phyloP scores from a whole-genome alignment of 495 filamentous ascomycete genomes.

The Tuber melanosporum region DNA sequence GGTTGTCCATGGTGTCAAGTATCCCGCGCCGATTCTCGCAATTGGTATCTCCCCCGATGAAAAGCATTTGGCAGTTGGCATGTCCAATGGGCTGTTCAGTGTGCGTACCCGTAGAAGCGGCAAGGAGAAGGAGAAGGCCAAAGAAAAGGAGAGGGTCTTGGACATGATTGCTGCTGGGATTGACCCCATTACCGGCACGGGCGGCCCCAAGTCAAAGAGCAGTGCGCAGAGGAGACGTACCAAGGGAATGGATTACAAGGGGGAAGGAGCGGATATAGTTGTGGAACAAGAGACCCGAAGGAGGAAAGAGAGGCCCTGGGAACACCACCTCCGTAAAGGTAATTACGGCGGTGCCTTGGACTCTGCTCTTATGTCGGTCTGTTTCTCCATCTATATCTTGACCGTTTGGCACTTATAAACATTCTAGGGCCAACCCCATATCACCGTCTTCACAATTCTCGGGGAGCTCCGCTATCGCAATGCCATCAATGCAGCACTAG shows the following conservation, averaged over 20 bases:
- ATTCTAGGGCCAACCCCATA: conserved; percentile 49
- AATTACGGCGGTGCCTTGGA: conserved; percentile 73
- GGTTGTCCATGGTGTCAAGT: conserved; percentile 84
- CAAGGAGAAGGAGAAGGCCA: conserved; percentile 61
- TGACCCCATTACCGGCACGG: conserved; percentile 59
- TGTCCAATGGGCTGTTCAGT: conserved; percentile 83
- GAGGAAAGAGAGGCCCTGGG: conserved; percentile 68
- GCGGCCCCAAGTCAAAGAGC: conserved; percentile 62
- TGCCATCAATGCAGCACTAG: conserved; percentile 72
- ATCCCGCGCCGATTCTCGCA: conserved; percentile 79
- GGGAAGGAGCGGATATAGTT: conserved; percentile 79
- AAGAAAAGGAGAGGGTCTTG: conserved; percentile 68
- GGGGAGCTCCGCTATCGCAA: conserved; percentile 80
- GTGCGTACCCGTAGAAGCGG: conserved; percentile 80
- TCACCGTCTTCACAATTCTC: conserved; percentile 65
- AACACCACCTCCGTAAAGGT: conserved; percentile 68
- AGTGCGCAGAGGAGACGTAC: conserved; percentile 61
- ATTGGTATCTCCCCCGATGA: conserved; percentile 70
- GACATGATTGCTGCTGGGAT: conserved; percentile 82
- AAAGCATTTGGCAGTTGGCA: conserved; percentile 85
- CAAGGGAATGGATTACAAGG: conserved; percentile 72
- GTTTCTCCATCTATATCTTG: background rate
- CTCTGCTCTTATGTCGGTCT: conserved; percentile 55
- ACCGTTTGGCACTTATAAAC: background rate
- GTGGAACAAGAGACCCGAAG: conserved; percentile 63